Percentiles rank a stretch among this genome's conserved stretches.
These are phyloP conservation scores for Penicillium sp. DNA, from an alignment of 2,329 filamentous ascomycete species.

Conservation along the genomic window DNA sequence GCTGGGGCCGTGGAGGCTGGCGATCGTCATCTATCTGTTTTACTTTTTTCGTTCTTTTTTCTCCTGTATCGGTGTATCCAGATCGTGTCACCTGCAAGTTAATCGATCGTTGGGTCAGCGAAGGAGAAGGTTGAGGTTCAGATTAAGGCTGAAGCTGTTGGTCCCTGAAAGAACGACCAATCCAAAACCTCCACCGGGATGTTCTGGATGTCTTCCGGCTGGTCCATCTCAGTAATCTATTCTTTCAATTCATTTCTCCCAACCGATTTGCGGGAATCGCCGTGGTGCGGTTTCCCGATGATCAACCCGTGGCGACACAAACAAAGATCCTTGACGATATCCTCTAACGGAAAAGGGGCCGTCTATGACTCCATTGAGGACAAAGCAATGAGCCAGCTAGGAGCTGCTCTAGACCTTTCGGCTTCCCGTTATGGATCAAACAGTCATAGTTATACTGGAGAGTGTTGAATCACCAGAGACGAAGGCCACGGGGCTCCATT, in stretches of 20 bases:
- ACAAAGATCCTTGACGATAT: not conserved
- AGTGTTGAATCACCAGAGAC: not conserved
- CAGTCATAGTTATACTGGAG: not conserved
- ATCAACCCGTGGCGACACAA: not conserved
- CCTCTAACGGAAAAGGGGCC: not conserved
- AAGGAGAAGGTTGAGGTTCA: not conserved
- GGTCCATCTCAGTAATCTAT: not conserved
- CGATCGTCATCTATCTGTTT: constrained; percentile 27
- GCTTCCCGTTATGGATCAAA: constrained; percentile 14
- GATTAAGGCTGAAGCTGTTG: constrained; percentile 18
- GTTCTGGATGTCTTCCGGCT: constrained; percentile 21
- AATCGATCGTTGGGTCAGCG: constrained; percentile 11
- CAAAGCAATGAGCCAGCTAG: not conserved
- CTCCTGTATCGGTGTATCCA: not conserved
- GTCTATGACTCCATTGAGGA: not conserved
- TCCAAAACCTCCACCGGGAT: constrained; percentile 13
- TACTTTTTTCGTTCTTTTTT: not conserved
- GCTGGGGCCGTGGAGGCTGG: constrained; percentile 26
- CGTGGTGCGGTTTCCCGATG: constrained; percentile 12
- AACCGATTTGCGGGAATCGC: constrained; percentile 1
- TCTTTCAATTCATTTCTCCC: not conserved
- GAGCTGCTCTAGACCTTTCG: not conserved
- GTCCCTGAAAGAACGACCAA: constrained; percentile 7
- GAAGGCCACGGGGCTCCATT: constrained; percentile 16
- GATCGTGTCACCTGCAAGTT: constrained; percentile 18